Percentiles rank a stretch among this genome's conserved stretches.
These are phyloP conservation scores for Penicillium bovifimosum DNA, from an alignment of 495 filamentous ascomycete species.

Conservation along the genomic window DNA sequence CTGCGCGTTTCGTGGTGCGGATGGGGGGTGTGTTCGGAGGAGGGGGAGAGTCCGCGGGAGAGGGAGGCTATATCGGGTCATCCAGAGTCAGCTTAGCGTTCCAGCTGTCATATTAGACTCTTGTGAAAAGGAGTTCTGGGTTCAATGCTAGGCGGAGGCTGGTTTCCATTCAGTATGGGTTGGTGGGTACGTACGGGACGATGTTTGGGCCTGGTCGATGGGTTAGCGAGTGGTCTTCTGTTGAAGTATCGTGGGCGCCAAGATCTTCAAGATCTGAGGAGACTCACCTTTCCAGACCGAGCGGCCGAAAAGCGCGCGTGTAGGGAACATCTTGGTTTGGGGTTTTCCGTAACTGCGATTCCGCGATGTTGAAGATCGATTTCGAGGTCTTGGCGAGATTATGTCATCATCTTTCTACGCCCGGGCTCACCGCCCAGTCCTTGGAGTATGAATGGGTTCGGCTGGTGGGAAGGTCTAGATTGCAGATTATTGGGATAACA, in stretches of 20 bases:
- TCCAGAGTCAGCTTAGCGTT: not conserved
- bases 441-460: not conserved
- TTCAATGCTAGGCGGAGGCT: not conserved
- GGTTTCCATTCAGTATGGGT: not conserved
- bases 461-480: not conserved
- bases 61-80: conserved; percentile 29
- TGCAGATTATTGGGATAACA: not conserved
- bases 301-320: conserved; percentile 54
- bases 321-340: conserved; percentile 52
- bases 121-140: not conserved
- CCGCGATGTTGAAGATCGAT: conserved; percentile 20
- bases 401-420: conserved; percentile 14
- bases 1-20: conserved; percentile 79
- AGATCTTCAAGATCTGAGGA: not conserved
- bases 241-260: not conserved
- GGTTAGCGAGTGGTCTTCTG: conserved; percentile 14
- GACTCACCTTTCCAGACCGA: conserved; percentile 70
- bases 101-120: not conserved
- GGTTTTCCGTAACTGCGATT: conserved; percentile 7
- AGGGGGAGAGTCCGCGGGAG: conserved; percentile 40
- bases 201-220: conserved; percentile 46
- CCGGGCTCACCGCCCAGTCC: not conserved
- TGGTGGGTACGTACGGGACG: conserved; percentile 43
- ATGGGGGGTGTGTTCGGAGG: conserved; percentile 66
- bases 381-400: conserved; percentile 7